Conservation (phyloP, 176 grass and related monocot genomes). For the Avena eriantha region DNA sequence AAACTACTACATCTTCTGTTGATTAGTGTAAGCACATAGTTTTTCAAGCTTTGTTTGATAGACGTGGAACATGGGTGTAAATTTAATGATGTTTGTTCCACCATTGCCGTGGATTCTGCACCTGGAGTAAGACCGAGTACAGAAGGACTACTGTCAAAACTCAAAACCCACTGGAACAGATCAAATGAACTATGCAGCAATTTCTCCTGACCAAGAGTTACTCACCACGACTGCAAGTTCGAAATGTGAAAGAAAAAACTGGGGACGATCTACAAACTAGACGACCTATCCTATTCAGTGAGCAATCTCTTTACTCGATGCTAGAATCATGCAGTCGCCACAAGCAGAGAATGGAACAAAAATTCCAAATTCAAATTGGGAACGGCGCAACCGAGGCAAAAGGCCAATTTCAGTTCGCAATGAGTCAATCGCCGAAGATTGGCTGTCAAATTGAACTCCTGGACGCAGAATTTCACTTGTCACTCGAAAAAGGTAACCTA, state of each 20-base stretch:
- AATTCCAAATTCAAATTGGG: conserved; percentile 23
- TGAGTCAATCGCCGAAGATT: not conserved
- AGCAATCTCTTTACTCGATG: not conserved
- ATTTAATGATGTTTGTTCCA: conserved; percentile 6
- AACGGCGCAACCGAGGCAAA: not conserved
- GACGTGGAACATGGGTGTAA: not conserved
- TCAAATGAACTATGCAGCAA: conserved; percentile 17
- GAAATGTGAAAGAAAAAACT: not conserved
- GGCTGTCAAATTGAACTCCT: conserved; percentile 10
- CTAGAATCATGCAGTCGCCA: conserved; percentile 12
- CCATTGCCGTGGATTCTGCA: not conserved
- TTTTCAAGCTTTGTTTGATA: conserved; percentile 19
- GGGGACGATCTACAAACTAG: not conserved
- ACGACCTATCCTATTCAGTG: not conserved
- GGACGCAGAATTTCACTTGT: not conserved
- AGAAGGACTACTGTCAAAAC: not conserved
- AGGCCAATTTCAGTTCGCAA: conserved; percentile 31
- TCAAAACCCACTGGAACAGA: conserved; percentile 14
- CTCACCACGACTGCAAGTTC: not conserved
- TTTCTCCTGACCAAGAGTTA: not conserved
- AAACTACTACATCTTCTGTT: not conserved
- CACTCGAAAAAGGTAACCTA: not conserved
- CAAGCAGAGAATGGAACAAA: conserved; percentile 1
- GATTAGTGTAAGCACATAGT: not conserved
- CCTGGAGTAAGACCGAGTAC: not conserved